Conservation (phyloP, 441 rosid genomes). For the Metrosideros polymorpha region DNA sequence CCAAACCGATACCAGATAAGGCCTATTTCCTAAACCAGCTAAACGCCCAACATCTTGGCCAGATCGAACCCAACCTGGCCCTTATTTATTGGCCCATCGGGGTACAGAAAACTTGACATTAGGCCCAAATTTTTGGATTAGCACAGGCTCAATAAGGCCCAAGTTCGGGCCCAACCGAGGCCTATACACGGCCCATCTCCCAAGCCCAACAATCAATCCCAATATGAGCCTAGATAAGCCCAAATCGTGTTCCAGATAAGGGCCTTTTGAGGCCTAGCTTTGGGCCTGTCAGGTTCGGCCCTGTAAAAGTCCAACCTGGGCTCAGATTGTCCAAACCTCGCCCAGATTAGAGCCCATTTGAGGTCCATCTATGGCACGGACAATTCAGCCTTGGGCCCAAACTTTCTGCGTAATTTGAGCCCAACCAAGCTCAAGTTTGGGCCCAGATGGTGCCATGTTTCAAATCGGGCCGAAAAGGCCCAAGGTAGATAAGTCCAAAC, state of each 20-base stretch:
- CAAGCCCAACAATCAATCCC: too few species aligned
- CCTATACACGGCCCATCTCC: too few species aligned
- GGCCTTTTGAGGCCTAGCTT: too few species aligned
- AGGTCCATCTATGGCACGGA: neutral
- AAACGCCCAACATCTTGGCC: too few species aligned
- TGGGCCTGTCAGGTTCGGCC: neutral
- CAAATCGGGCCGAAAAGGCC: neutral
- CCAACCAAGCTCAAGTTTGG: neutral
- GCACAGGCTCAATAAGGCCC: too few species aligned
- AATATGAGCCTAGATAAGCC: neutral
- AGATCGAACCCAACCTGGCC: too few species aligned
- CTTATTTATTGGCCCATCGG: too few species aligned
- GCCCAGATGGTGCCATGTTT: neutral
- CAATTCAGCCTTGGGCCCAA: neutral
- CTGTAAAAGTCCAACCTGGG: neutral
- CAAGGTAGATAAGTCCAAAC: neutral
- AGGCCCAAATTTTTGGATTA: too few species aligned
- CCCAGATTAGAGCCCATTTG: neutral
- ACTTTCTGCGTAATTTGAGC: neutral
- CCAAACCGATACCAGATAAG: too few species aligned
- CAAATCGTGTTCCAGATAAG: neutral
- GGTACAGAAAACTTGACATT: too few species aligned
- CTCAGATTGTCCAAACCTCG: neutral
- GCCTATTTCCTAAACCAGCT: too few species aligned
- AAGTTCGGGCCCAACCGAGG: too few species aligned